Percentiles rank a stretch among this genome's conserved stretches.
Conservation (phyloP, 306 rosid species). For the Mimosa bimucronata region DNA sequence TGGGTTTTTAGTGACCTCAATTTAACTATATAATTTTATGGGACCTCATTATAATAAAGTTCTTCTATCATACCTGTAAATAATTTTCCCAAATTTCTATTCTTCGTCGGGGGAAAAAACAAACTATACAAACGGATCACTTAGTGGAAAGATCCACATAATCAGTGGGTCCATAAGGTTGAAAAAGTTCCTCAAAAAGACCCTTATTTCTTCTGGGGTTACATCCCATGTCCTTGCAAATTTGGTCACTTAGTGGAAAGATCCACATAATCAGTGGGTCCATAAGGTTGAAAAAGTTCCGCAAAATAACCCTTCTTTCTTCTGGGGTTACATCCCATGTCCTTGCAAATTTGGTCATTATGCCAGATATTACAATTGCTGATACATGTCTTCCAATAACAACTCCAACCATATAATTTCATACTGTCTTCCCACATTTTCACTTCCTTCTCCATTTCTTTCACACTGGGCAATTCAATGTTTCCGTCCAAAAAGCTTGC, state of each 20-base stretch:
- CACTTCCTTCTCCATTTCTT: slow-evolving; percentile 50
- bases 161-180: slow-evolving; percentile 51
- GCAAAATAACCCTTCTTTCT: slow-evolving; percentile 48
- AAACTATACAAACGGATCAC: neutral
- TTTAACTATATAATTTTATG: no score
- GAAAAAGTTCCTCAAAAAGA: slow-evolving; percentile 36
- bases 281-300: slow-evolving; percentile 51
- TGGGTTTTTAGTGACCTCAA: no score
- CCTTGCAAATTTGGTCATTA: slow-evolving; percentile 57
- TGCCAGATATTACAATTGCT: slow-evolving; percentile 38
- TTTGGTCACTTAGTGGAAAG: slow-evolving; percentile 35
- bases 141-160: slow-evolving; percentile 41
- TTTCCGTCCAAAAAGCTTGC: slow-evolving; percentile 45
- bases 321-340: slow-evolving; percentile 46
- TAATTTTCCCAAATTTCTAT: no score
- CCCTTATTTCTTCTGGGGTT: slow-evolving; percentile 51
- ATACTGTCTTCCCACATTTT: slow-evolving; percentile 45
- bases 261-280: slow-evolving; percentile 43
- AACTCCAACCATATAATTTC: slow-evolving; percentile 36
- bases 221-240: slow-evolving; percentile 55
- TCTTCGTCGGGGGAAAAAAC: neutral
- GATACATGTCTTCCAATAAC: slow-evolving; percentile 47
- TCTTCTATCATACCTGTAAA: no score
- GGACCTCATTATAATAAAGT: no score
- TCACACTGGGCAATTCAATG: slow-evolving; percentile 50